Evolutionary conservation across 345 rosid genomes (phyloP), one percentile per base, ranked within the genome.

Genomic region (Erysimum cheiranthoides): DNA sequence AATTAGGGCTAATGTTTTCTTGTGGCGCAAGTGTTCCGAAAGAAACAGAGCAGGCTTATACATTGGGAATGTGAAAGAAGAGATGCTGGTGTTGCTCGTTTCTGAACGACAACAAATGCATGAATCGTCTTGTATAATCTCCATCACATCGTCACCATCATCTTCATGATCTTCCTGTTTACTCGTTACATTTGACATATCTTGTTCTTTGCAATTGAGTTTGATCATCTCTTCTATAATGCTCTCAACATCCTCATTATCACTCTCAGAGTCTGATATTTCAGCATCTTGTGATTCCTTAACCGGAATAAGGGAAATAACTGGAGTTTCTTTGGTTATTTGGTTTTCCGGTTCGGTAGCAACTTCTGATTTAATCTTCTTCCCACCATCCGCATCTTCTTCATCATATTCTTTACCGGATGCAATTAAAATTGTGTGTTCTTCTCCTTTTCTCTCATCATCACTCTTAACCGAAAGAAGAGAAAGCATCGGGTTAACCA

Each of bases 31-130:
- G 57, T 6, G 11, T 17, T 11, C 42, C 12, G 3, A 1, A 43
- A 30, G 36, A 43, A 43, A 43, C 59, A 67, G 32, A 53, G 71
- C 3, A 50, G 12, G 25, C 11, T 47, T 27, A 12, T 68, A 68
- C 73, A 39, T 30, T 17, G 73, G 73, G 28, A 68, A 68, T 53
- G 61, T 12, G 63, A 68, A 68, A 30, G 73, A 68, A 38, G 56
- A 52, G 38, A 28, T 53, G 21, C 63, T 68, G 47, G 36, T 70
- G 50, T 28, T 40, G 52, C 64, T 69, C 18, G 16, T 31, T 21
- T 69, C 64, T 57, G 39, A 53, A 54, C 8, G 16, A 47, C 59
- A 68, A 51, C 47, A 68, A 25, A 35, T 52, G 73, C 73, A 52
- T 68, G 64, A 40, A 53, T 39, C 65, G 43, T 54, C 65, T 40